Evolutionary conservation across 306 rosid genomes (phyloP), one percentile per base, ranked within the genome.

Genomic region (Lathyrus aphaca): DNA sequence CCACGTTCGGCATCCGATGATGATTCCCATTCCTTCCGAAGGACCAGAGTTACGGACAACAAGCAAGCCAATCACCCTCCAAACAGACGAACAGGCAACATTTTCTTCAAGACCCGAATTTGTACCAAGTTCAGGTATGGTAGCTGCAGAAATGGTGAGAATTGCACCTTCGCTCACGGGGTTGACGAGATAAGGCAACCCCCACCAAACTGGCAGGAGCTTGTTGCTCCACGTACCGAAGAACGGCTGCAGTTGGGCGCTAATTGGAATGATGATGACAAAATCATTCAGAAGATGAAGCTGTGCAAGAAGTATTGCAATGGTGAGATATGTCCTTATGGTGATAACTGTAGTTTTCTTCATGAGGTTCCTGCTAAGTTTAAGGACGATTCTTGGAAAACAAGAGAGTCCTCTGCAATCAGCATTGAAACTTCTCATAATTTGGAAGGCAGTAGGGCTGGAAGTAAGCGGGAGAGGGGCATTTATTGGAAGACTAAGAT

Each of bases 241-340:
- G 95, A 91, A 45, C 76, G 85, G 30, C 60, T 77, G 65, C 63
- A 72, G 0, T 9, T 29, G 5, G 11, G 87, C 0, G 84, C 69
- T 12, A 79, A 86, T 72, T 89, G 91, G 96, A 93, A 86, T 53
- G 97, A 91, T 11, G 96, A 95, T 75, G 91, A 86, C 73, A 91
- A 78, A 61, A 86, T 95, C 35, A 95, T 95, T 45, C 97, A 87
- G 7, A 87, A 85, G 86, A 86, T 95, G 97, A 95, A 89, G 85
- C 80, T 95, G 6, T 91, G 97, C 85, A 95, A 88, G 86, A 95
- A 87, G 89, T 95, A 74, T 73, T 86, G 85, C 70, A 91, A 83
- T 68, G 99, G 99, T 29, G 99, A 91, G 73, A 89, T 89, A 58
- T 95, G 99, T 70, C 96, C 95, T 39, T 95, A 89, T 68, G 99